These are phyloP conservation scores for Angomonas desouzai DNA, from an alignment of 208 protist genomes.

Conservation along the genomic window DNA sequence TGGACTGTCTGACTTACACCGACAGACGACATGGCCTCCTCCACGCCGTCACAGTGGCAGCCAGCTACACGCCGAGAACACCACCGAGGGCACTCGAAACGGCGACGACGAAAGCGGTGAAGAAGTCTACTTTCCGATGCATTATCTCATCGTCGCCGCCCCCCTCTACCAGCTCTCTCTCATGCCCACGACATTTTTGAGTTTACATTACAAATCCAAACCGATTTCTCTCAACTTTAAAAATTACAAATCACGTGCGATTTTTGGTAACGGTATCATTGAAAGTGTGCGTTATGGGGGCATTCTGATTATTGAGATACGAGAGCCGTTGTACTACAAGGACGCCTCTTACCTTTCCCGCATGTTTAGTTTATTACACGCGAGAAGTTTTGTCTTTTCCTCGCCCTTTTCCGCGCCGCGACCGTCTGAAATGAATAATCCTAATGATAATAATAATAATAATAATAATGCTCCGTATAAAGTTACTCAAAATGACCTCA, in stretches of 20 bases:
- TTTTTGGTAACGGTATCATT: constrained; percentile 60
- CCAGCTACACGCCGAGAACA: background rate
- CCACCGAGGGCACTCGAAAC: background rate
- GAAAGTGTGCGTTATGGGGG: constrained; percentile 56
- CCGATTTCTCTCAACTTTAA: constrained; percentile 51
- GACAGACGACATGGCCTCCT: too few relatives aligned
- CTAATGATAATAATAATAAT: constrained; percentile 11
- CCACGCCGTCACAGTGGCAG: too few relatives aligned
- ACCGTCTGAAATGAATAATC: background rate
- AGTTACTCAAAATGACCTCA: background rate
- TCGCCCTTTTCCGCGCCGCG: background rate
- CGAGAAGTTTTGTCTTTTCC: background rate
- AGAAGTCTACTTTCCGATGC: constrained; percentile 47
- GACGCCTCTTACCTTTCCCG: constrained; percentile 35
- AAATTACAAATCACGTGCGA: constrained; percentile 30
- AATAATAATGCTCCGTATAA: constrained; percentile 5
- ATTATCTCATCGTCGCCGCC: constrained; percentile 48
- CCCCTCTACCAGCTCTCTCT: constrained; percentile 66
- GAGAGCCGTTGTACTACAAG: constrained; percentile 28
- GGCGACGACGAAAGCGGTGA: background rate
- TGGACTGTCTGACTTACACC: too few relatives aligned
- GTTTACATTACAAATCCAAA: constrained; percentile 23
- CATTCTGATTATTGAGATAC: constrained; percentile 52
- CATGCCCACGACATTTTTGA: constrained; percentile 31
- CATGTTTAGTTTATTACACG: background rate